phyloP scores from a whole-genome alignment of 305 asterid species.

The Fraxinus platypoda region DNA sequence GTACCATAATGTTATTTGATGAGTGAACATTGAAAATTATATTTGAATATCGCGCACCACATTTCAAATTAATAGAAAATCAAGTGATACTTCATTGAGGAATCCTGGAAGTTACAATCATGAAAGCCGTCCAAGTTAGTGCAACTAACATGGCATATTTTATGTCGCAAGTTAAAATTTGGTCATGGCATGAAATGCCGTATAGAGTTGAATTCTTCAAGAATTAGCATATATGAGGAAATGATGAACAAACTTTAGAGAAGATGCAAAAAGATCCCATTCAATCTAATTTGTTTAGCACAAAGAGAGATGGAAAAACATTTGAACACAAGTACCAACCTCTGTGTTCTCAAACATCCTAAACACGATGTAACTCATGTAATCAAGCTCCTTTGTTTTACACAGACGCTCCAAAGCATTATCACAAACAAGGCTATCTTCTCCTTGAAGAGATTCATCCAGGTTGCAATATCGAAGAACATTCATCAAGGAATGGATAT shows the following conservation, averaged over 20 bases:
- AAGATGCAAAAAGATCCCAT: not conserved
- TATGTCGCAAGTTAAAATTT: not conserved
- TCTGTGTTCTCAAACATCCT: conserved; percentile 91
- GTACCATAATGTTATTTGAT: not conserved
- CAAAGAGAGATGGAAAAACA: conserved; percentile 10
- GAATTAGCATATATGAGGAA: not conserved
- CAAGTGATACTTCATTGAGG: not conserved
- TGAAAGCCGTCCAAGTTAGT: not conserved
- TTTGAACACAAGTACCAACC: conserved; percentile 46
- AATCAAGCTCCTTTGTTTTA: conserved; percentile 88
- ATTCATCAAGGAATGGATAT: conserved; percentile 94
- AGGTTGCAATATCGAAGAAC: conserved; percentile 97
- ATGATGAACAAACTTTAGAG: not conserved
- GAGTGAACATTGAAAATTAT: not conserved
- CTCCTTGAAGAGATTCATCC: conserved; percentile 91
- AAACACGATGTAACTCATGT: conserved; percentile 91
- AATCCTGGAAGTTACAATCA: not conserved
- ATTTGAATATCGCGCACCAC: not conserved
- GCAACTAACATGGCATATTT: not conserved
- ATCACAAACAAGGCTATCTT: conserved; percentile 78
- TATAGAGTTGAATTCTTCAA: not conserved
- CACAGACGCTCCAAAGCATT: conserved; percentile 78
- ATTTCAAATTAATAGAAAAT: not conserved
- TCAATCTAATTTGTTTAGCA: not conserved
- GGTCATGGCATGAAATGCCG: not conserved